A percentile compares a stretch with the other conserved stretches of the same genome.
Conservation (phyloP, 495 filamentous ascomycete species). For the Hyaloscypha hepaticicola region DNA sequence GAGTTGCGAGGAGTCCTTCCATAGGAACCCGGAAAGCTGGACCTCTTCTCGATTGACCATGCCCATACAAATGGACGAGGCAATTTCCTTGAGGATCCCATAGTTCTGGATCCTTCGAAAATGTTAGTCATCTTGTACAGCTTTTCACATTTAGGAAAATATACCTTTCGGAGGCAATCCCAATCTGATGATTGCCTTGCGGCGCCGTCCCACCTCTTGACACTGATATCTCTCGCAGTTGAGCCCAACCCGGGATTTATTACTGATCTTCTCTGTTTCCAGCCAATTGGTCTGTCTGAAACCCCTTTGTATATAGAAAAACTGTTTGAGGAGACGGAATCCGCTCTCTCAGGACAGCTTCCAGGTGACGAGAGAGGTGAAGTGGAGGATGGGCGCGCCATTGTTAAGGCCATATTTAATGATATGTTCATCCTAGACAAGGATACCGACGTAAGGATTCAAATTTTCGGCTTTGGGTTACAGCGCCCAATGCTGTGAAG, state of each 20-base stretch:
- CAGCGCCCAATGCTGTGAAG: neutral
- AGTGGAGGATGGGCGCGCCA: constrained; percentile 17
- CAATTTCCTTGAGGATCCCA: constrained; percentile 64
- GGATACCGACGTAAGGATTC: neutral
- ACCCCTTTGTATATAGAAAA: constrained; percentile 24
- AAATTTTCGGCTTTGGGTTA: neutral
- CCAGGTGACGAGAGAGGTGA: neutral
- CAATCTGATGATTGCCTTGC: constrained; percentile 46
- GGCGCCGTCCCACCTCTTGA: constrained; percentile 58
- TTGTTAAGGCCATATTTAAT: constrained; percentile 17
- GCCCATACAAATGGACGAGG: constrained; percentile 57
- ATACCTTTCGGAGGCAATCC: constrained; percentile 54
- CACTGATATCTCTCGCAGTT: constrained; percentile 25
- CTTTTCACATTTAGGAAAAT: constrained; percentile 15
- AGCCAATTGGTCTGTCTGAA: constrained; percentile 22
- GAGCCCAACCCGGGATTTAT: constrained; percentile 20
- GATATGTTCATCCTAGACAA: constrained; percentile 6
- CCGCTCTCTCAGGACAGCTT: neutral
- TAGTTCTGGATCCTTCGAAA: constrained; percentile 56
- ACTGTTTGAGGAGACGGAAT: constrained; percentile 3
- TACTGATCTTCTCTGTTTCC: constrained; percentile 13
- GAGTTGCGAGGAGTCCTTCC: constrained; percentile 43
- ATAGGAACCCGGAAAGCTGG: constrained; percentile 60
- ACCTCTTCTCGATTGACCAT: constrained; percentile 57
- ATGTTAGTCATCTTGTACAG: constrained; percentile 3